A percentile compares a stretch with the other conserved stretches of the same genome.
These are phyloP conservation scores for Volutella citrinella DNA, from an alignment of 2,329 filamentous ascomycete species.

Conservation along the genomic window DNA sequence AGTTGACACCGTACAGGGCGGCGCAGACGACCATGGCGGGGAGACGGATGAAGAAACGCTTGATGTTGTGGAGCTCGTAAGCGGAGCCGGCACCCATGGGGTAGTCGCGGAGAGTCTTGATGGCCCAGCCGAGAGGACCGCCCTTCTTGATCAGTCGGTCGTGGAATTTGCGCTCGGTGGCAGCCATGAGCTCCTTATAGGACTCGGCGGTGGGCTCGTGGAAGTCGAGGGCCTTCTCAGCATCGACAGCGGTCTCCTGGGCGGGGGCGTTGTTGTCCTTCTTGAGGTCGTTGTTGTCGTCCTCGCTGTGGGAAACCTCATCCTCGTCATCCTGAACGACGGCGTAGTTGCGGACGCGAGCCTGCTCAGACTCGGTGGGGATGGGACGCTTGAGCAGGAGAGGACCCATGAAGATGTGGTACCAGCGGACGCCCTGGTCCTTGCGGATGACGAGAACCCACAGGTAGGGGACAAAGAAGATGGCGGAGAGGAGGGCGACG, in stretches of 20 bases:
- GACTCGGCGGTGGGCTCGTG: slow-evolving; percentile 39
- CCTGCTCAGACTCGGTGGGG: slow-evolving; percentile 46
- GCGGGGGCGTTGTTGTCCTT: slow-evolving; percentile 10
- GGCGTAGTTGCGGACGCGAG: slow-evolving; percentile 69
- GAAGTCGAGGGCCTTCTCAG: slow-evolving; percentile 40
- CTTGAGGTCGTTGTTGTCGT: slow-evolving; percentile 39
- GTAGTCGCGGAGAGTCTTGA: slow-evolving; percentile 72
- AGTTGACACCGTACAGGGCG: slow-evolving; percentile 70
- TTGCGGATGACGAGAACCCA: slow-evolving; percentile 66
- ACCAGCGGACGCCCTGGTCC: slow-evolving; percentile 64
- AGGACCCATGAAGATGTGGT: slow-evolving; percentile 60
- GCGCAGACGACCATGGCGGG: slow-evolving; percentile 64
- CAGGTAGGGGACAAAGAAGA: slow-evolving; percentile 74
- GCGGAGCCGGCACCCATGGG: slow-evolving; percentile 68
- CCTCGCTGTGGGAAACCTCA: slow-evolving; percentile 23
- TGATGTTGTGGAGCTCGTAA: slow-evolving; percentile 71
- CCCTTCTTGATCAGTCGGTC: slow-evolving; percentile 58
- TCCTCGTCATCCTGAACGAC: slow-evolving; percentile 66
- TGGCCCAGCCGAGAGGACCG: slow-evolving; percentile 74
- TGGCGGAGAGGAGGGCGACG: slow-evolving; percentile 53
- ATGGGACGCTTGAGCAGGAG: slow-evolving; percentile 59
- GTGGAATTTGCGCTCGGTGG: slow-evolving; percentile 56
- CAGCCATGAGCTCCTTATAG: slow-evolving; percentile 60
- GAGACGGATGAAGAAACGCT: slow-evolving; percentile 59
- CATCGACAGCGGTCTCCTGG: slow-evolving; percentile 16